Evolutionary conservation across 305 asterid genomes (phyloP), one percentile per base, ranked within the genome.

Genomic region (Rubia tinctorum): DNA sequence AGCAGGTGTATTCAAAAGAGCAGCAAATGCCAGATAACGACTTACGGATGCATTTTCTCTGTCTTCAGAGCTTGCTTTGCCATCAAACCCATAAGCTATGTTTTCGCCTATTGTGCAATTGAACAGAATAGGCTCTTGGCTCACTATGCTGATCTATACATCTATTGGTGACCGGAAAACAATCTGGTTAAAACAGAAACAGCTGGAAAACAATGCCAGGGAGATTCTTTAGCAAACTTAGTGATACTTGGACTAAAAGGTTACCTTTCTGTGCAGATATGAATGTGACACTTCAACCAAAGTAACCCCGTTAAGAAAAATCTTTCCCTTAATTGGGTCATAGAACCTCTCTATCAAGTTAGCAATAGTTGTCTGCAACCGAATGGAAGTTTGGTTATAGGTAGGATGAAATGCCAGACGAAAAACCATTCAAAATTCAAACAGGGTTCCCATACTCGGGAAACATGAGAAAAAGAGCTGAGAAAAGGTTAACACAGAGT

Each of bases 81-180:
- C 91, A 67, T 86, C 88, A 65, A 89, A 72, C 70, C 97, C 96
- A 72, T 90, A 92, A 43, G 97, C 97, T 51, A 90, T 92, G 78
- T 92, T 92, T 80, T 89, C 98, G 81, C 86, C 88, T 0, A 92
- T 88, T 13, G 97, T 90, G 77, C 98, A 89, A 79, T 90, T 92
- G 85, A 92, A 92, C 58, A 92, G 93, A 78, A 92, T 88, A 39
- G 98, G 96, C 47, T 92, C 98, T 73, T 92, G 98, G 84, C 98
- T 90, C 85, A 90, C 98, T 66, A 89, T 92, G 74, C 97, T 90
- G 80, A 90, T 82, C 96, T 89, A 84, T 70, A 69, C 72, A 60
- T 55, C 55, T 66, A 27, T 42, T 11, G 6, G 17, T 39, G 72
- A 55, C 22, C 39, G 20, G 23, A 17, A 53, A 34, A 30, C 58